These are phyloP conservation scores for Lactarius sp. DNA, from an alignment of 768 basidiomycete genomes.

Conservation along the genomic window DNA sequence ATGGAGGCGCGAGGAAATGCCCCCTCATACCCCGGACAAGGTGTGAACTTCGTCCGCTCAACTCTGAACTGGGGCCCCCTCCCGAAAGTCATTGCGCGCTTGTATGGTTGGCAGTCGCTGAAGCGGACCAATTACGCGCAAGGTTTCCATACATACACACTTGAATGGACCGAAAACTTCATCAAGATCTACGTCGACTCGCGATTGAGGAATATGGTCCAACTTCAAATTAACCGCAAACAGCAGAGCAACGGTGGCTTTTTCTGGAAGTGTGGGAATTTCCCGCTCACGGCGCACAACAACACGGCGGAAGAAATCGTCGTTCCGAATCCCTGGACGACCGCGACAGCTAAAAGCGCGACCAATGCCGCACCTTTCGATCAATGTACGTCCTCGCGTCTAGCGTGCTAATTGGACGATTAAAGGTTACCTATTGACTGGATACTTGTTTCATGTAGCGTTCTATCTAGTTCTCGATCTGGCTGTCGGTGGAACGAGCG, in stretches of 20 bases:
- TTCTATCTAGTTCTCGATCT: conserved; percentile 83
- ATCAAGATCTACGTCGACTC: conserved; percentile 52
- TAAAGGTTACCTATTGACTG: background rate
- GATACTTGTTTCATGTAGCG: conserved; percentile 35
- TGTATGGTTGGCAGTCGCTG: conserved; percentile 42
- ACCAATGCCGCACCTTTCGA: conserved; percentile 54
- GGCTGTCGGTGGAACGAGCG: conserved; percentile 76
- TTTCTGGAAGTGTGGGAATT: conserved; percentile 50
- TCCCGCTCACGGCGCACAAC: conserved; percentile 47
- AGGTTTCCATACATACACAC: conserved; percentile 48
- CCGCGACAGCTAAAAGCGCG: conserved; percentile 32
- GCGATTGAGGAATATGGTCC: conserved; percentile 48
- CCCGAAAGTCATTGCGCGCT: conserved; percentile 36
- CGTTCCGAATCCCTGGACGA: conserved; percentile 47
- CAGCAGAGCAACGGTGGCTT: conserved; percentile 36
- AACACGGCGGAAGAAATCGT: conserved; percentile 37
- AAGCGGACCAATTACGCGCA: conserved; percentile 44
- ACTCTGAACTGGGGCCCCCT: conserved; percentile 67
- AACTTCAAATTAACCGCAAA: conserved; percentile 40
- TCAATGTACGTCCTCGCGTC: conserved; percentile 35
- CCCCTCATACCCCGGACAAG: conserved; percentile 39
- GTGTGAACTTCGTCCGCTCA: conserved; percentile 47
- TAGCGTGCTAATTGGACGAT: background rate
- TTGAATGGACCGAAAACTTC: conserved; percentile 57
- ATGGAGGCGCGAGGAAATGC: conserved; percentile 51